A percentile compares a stretch with the other conserved stretches of the same genome.
Evolutionary conservation across 768 basidiomycete species (phyloP).

Genomic region (Psilocybe cyanescens): DNA sequence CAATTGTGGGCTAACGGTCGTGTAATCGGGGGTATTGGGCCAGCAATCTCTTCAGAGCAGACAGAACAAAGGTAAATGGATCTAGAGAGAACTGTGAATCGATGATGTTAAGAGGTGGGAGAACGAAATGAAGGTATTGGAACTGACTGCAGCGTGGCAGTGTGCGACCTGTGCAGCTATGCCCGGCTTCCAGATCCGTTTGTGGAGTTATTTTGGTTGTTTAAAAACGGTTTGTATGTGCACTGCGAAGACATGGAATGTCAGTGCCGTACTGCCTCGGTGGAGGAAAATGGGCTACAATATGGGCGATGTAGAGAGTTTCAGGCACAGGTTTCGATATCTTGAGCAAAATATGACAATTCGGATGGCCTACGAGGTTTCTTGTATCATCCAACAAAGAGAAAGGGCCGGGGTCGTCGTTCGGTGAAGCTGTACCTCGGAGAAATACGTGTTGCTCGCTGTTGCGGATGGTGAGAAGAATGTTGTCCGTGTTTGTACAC

Average conservation of each 20-base stretch:
- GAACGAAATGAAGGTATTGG: neutral
- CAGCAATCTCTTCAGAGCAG: neutral
- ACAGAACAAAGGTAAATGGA: neutral
- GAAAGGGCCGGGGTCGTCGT: neutral
- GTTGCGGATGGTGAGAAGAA: slow-evolving; percentile 28
- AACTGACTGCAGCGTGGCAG: neutral
- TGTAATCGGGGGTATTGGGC: neutral
- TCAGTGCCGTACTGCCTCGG: neutral
- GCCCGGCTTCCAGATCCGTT: neutral
- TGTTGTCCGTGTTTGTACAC: slow-evolving; percentile 20
- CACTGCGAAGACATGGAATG: neutral
- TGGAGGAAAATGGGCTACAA: neutral
- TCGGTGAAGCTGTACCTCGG: neutral
- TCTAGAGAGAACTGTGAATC: neutral
- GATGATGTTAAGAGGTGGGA: neutral
- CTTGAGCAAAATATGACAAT: neutral
- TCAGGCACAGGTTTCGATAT: neutral
- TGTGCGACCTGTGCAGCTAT: slow-evolving; percentile 5
- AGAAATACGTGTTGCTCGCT: slow-evolving; percentile 15
- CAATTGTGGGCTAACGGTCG: neutral
- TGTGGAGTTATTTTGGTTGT: neutral
- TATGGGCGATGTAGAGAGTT: neutral
- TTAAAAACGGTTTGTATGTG: neutral
- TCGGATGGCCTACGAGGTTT: neutral
- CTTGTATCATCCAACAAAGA: neutral